These are phyloP conservation scores for Fusarium abutilonis DNA, from an alignment of 2,329 filamentous ascomycete genomes.

Conservation along the genomic window DNA sequence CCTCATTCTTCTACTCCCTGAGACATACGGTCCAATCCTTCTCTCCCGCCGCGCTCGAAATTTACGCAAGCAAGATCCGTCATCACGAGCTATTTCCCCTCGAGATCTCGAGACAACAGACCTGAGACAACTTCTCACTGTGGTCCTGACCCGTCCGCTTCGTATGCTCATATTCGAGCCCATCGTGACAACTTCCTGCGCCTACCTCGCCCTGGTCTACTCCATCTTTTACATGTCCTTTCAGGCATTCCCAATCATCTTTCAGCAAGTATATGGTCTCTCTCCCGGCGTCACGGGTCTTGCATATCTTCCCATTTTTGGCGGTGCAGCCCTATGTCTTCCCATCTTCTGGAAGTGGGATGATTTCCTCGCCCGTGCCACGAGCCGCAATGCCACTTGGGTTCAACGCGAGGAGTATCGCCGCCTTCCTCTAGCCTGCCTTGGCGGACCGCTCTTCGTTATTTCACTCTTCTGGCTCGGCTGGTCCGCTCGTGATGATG, in stretches of 20 bases:
- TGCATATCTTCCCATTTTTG: constrained; percentile 73
- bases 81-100: constrained; percentile 63
- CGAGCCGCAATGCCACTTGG: constrained; percentile 64
- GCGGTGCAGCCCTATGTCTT: constrained; percentile 68
- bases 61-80: constrained; percentile 65
- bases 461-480: constrained; percentile 70
- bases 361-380: constrained; percentile 63
- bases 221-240: constrained; percentile 77
- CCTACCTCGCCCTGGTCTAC: constrained; percentile 78
- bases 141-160: constrained; percentile 76
- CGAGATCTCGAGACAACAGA: constrained; percentile 70
- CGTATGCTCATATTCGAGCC: constrained; percentile 78
- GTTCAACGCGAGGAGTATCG: constrained; percentile 71
- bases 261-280: constrained; percentile 69
- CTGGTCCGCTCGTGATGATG: constrained; percentile 60
- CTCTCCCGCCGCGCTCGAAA: constrained; percentile 65
- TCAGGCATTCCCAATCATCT: constrained; percentile 78
- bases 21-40: constrained; percentile 69
- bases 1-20: constrained; percentile 70
- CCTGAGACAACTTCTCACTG: constrained; percentile 67
- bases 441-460: constrained; percentile 73
- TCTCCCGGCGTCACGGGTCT: constrained; percentile 72
- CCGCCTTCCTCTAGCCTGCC: constrained; percentile 75
- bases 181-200: constrained; percentile 75
- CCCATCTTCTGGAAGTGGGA: constrained; percentile 74